A percentile compares a stretch with the other conserved stretches of the same genome.
Conservation (phyloP, 2,329 filamentous ascomycete species). For the Curvularia spicifera region DNA sequence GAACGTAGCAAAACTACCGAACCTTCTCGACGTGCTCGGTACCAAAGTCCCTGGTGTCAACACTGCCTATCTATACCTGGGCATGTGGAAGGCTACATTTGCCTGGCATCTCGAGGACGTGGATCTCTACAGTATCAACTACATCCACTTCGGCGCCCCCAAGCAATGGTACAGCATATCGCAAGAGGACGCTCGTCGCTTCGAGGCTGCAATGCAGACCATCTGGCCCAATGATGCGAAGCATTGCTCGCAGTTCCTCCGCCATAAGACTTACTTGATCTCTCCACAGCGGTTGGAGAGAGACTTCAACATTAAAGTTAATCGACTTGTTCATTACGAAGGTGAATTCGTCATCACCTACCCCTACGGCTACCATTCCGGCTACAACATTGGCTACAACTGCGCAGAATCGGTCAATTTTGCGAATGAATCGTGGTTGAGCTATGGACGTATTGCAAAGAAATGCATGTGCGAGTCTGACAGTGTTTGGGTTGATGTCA, state of each 20-base stretch:
- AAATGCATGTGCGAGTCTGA: constrained; percentile 97
- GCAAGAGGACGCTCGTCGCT: constrained; percentile 88
- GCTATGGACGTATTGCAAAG: constrained; percentile 93
- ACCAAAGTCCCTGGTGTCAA: constrained; percentile 98
- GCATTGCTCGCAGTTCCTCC: constrained; percentile 92
- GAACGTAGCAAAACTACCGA: constrained; percentile 95
- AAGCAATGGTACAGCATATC: constrained; percentile 99
- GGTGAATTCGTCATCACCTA: constrained; percentile 99
- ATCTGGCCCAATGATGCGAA: constrained; percentile 96
- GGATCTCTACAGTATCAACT: constrained; percentile 99
- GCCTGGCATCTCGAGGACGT: constrained; percentile 99
- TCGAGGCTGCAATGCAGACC: constrained; percentile 92
- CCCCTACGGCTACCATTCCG: constrained; percentile 97
- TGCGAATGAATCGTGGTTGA: constrained; percentile 91
- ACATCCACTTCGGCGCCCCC: constrained; percentile 96
- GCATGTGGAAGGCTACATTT: constrained; percentile 99
- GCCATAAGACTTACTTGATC: constrained; percentile 97
- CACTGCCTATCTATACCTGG: constrained; percentile 94
- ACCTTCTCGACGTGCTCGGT: constrained; percentile 89
- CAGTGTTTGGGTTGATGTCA: constrained; percentile 97
- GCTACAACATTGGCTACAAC: constrained; percentile 97
- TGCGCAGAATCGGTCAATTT: constrained; percentile 99
- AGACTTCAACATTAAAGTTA: constrained; percentile 93
- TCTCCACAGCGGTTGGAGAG: constrained; percentile 86
- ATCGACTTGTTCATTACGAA: constrained; percentile 92